Percentiles rank a stretch among this genome's conserved stretches.
Conservation (phyloP, 345 rosid genomes). For the Hibiscus tridactylites region DNA sequence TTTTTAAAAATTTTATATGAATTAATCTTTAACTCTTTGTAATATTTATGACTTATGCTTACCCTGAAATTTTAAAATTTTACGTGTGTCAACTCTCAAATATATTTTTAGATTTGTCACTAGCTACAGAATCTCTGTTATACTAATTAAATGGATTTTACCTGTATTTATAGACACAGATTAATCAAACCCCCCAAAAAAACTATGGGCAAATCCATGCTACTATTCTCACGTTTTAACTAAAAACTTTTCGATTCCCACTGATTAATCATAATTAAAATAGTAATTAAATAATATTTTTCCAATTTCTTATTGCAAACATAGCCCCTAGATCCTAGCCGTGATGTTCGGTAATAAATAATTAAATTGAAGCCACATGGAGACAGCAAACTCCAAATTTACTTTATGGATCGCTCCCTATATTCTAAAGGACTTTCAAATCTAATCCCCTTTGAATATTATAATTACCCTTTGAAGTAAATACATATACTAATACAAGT, state of each 20-base stretch:
- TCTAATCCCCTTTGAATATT: neutral
- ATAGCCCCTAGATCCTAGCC: conserved; percentile 8
- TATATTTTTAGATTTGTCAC: too few species aligned
- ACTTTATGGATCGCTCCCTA: neutral
- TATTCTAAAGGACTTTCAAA: neutral
- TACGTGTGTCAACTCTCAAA: too few species aligned
- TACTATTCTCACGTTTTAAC: neutral
- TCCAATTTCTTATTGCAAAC: neutral
- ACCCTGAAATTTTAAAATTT: too few species aligned
- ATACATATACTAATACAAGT: too few species aligned
- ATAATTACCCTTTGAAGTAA: too few species aligned
- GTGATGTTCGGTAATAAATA: neutral
- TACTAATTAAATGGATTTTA: too few species aligned
- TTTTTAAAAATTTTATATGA: too few species aligned
- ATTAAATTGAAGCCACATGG: neutral
- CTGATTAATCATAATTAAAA: neutral
- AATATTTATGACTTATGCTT: too few species aligned
- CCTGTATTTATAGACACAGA: neutral
- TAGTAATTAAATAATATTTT: neutral
- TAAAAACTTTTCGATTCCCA: neutral
- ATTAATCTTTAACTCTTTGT: too few species aligned
- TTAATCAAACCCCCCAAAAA: neutral
- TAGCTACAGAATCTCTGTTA: too few species aligned
- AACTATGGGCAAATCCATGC: neutral
- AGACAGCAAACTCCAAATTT: neutral